Percentiles rank a stretch among this genome's conserved stretches.
Conservation (phyloP, 2,329 filamentous ascomycete genomes). For the Zasmidium cellare region DNA sequence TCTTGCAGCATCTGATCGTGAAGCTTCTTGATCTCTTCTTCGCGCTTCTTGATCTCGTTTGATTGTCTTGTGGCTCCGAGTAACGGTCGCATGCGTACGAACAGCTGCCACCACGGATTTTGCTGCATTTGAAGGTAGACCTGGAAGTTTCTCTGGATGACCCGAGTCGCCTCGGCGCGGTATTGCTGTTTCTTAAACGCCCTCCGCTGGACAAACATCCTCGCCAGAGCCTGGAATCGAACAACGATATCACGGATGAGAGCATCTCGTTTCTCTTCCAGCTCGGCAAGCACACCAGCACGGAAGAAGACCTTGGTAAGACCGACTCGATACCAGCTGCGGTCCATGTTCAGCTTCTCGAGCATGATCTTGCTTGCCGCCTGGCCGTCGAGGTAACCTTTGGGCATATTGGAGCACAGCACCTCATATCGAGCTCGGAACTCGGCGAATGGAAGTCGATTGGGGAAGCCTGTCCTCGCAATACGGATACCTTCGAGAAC, state of each 20-base stretch:
- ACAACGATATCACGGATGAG: conserved; percentile 93
- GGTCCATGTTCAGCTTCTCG: conserved; percentile 83
- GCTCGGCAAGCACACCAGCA: conserved; percentile 89
- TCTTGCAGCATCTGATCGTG: conserved; percentile 82
- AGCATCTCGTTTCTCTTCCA: conserved; percentile 92
- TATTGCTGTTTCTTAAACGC: conserved; percentile 92
- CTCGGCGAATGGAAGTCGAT: conserved; percentile 85
- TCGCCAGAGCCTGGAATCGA: conserved; percentile 85
- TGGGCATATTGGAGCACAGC: conserved; percentile 83
- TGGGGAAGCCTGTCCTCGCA: conserved; percentile 94
- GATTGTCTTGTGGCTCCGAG: conserved; percentile 89
- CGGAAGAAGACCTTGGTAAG: conserved; percentile 98
- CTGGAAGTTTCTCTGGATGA: conserved; percentile 92
- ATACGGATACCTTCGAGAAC: conserved; percentile 98
- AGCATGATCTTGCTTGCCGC: conserved; percentile 82
- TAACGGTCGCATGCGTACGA: conserved; percentile 91
- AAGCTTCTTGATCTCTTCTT: conserved; percentile 87
- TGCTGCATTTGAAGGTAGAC: conserved; percentile 86
- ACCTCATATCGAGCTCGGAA: conserved; percentile 97
- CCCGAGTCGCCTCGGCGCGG: conserved; percentile 87
- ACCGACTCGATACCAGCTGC: conserved; percentile 84
- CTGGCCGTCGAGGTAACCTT: conserved; percentile 88
- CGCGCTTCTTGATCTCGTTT: conserved; percentile 89
- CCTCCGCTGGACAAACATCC: conserved; percentile 85
- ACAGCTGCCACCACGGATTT: conserved; percentile 96